Conservation (phyloP, 345 rosid genomes). For the Eucalyptus pauciflora region DNA sequence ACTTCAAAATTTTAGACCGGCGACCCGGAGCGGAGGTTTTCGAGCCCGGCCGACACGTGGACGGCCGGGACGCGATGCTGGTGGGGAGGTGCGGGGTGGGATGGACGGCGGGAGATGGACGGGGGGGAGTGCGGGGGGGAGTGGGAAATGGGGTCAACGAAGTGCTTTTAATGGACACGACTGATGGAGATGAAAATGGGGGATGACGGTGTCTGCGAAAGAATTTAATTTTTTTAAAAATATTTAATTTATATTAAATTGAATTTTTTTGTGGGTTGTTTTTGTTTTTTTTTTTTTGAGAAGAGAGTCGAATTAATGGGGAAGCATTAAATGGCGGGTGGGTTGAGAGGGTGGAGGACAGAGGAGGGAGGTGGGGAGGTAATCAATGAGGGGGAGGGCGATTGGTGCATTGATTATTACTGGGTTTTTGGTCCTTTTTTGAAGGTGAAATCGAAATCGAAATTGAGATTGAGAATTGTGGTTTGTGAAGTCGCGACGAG, state of each 20-base stretch:
- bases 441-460: neutral
- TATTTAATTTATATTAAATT: neutral
- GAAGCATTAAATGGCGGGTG: neutral
- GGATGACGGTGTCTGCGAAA: neutral
- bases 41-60: conserved; percentile 36
- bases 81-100: neutral
- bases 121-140: neutral
- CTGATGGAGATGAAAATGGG: neutral
- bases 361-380: conserved; percentile 5
- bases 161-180: neutral
- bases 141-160: neutral
- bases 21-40: neutral
- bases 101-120: conserved; percentile 10
- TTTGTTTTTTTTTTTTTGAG: neutral
- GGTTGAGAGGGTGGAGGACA: neutral
- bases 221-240: neutral
- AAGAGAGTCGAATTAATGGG: neutral
- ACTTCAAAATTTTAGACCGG: neutral
- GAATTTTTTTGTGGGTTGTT: no score
- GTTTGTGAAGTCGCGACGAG: neutral
- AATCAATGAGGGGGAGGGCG: neutral
- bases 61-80: conserved; percentile 11
- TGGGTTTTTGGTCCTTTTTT: neutral
- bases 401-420: neutral
- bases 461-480: neutral